Evolutionary conservation across 192 early-diverging fungal genomes (phyloP), one percentile per base, ranked within the genome.

Genomic region (Chytriomyces confervae): DNA sequence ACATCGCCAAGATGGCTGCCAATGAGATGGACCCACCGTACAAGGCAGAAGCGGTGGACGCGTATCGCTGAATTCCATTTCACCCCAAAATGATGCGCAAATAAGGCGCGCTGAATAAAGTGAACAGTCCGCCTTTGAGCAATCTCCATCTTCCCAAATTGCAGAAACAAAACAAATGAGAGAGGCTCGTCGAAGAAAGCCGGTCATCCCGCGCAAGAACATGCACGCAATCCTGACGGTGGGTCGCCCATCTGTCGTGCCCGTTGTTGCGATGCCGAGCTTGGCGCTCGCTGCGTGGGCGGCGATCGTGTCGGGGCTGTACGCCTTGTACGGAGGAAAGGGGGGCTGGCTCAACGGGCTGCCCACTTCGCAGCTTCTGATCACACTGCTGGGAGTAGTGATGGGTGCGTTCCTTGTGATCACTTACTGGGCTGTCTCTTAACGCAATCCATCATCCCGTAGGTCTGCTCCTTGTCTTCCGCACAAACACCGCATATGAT

Each of bases 401-500:
- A 81, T 81, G 49, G 83, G 82, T 77, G 29, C 10, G 68, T 69
- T 11, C 50, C 13, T 69, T 57, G 53, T 72, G 46, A 16, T 49
- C 45, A 5, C 68, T 44, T 24, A 45, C 1, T 5, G 1, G 47
- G 48, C 13, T 18, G 44, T 11, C 13, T 36, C 13, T 36, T 20
- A 24, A 69, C 4, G 1, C 18, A 18, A 50, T 9, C 13, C 44
- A 69, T 57, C 16, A 57, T 20, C 20, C 20, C 5, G 53, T 3
- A 72, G 71, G 71, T 72, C 77, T 95, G 79, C 83, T 95, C 10
- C 83, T 95, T 44, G 93, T 91, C 57, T 95, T 95, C 83, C 89
- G 94, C 77, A 94, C 92, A 69, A 94, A 94, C 83, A 93, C 91
- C 18, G 89, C 91, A 61, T 86, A 88, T 78, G 79, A 88, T 49